Base-by-base conservation (phyloP, 2,329 filamentous ascomycete species). In the Sarocladiaceae sp. region DNA sequence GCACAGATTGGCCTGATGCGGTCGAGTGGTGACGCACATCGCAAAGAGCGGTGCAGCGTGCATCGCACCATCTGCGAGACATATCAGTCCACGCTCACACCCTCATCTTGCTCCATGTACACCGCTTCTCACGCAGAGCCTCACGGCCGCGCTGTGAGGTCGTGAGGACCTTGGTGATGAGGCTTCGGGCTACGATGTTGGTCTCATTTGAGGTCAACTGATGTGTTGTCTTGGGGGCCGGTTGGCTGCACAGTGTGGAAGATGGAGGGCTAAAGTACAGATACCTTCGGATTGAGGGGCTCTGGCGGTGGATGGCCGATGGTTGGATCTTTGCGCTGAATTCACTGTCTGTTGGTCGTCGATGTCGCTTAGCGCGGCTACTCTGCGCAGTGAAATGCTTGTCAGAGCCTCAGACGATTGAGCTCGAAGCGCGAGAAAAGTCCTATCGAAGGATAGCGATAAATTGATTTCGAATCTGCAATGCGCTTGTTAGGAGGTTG, bases 181-280 rank as follows among this genome's bases (percentile, higher is more conserved):
- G 17, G 40, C 40, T n/a, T 44, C 15, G 17, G 40, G 40, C 40
- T 26, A 8, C 15, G 22, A 26, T 44, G 40, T 44, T 26, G 40
- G 40, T 44, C 40, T 7, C 23, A n/a, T 15, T 28, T 28, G 3
- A 44, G 40, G 40, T 44, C 40, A 44, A 44, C n/a, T 44, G 40
- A 44, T 23, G 40, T 44, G 17, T 44, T 15, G 7, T 44, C 28
- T 37, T 37, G 7, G 40, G 40, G 40, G 40, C 8, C 40, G 40
- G 22, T 44, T 28, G n/a, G 40, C 40, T 44, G 40, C 40, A 44
- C 13, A 10, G 7, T 26, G 7, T 4, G 28, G 15, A 7, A 4
- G 11, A n/a, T 22, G 13, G 8, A 20, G 20, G 4, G 22, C 12
- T 4, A 23, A 44, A 6, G 40, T 44, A 44, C 40, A 26, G 20